These are phyloP conservation scores for Dittrichia graveolens DNA, from an alignment of 129 eudicot genomes.

Conservation along the genomic window DNA sequence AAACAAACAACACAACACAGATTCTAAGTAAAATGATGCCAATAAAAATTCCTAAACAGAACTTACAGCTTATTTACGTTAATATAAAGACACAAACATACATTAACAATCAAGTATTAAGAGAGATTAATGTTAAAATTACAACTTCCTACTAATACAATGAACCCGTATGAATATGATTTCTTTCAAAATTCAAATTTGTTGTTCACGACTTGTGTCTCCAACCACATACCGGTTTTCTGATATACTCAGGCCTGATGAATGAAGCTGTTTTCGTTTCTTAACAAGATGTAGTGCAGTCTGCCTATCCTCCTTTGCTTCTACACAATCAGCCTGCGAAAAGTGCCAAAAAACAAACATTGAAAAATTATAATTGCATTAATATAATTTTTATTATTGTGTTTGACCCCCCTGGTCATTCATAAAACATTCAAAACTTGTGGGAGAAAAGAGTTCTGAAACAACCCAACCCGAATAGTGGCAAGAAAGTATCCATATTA, in stretches of 20 bases:
- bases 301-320: slow-evolving; percentile 64
- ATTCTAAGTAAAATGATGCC: no score
- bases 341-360: not conserved
- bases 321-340: slow-evolving; percentile 66
- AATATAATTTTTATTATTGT: not conserved
- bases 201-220: slow-evolving; percentile 28
- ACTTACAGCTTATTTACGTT: no score
- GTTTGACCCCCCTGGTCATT: not conserved
- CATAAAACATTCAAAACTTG: not conserved
- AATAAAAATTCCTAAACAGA: no score
- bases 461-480: no score
- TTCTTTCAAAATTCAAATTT: not conserved
- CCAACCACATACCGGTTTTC: slow-evolving; percentile 48
- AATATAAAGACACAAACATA: no score
- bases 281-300: slow-evolving; percentile 61
- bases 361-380: not conserved
- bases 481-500: no score
- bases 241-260: slow-evolving; percentile 41
- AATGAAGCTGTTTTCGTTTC: slow-evolving; percentile 67
- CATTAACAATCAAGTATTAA: no score
- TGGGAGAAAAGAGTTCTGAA: no score
- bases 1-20: no score
- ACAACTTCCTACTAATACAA: no score
- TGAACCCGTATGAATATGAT: no score
- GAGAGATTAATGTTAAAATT: no score